Conservation (phyloP, 257 asterid genomes). For the Fraxinus americana region DNA sequence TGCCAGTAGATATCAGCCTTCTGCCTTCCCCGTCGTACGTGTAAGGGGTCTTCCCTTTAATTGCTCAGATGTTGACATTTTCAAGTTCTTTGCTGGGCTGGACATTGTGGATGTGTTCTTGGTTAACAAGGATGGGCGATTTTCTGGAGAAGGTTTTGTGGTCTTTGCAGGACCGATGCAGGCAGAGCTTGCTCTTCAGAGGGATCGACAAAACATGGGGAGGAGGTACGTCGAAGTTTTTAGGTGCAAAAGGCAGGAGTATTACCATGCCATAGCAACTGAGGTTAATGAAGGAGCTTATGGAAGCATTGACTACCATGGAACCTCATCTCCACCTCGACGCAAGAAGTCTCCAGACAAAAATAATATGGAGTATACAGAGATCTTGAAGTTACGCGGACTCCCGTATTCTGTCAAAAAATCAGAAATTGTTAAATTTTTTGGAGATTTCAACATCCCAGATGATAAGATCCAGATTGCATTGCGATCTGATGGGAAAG, state of each 20-base stretch:
- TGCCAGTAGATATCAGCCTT: slow-evolving; percentile 45
- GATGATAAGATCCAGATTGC: slow-evolving; percentile 80
- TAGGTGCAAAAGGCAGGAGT: slow-evolving; percentile 89
- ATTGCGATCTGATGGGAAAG: slow-evolving; percentile 77
- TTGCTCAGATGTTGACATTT: slow-evolving; percentile 72
- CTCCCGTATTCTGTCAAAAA: slow-evolving; percentile 79
- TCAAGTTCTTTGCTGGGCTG: slow-evolving; percentile 83
- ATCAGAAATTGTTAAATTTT: slow-evolving; percentile 67
- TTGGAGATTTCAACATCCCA: slow-evolving; percentile 56
- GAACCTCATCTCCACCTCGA: slow-evolving; percentile 58
- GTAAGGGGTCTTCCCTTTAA: slow-evolving; percentile 90
- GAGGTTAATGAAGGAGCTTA: slow-evolving; percentile 66
- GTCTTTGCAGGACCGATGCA: slow-evolving; percentile 79
- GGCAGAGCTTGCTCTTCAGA: slow-evolving; percentile 81
- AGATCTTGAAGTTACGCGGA: slow-evolving; percentile 82
- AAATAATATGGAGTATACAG: slow-evolving; percentile 77
- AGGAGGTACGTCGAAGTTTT: slow-evolving; percentile 94
- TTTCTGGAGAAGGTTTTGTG: slow-evolving; percentile 88
- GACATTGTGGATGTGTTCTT: slow-evolving; percentile 86
- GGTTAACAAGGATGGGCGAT: slow-evolving; percentile 75
- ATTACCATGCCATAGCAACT: slow-evolving; percentile 80
- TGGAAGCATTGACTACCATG: slow-evolving; percentile 46
- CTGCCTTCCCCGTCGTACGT: slow-evolving; percentile 80
- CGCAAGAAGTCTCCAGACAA: slow-evolving; percentile 80
- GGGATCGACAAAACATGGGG: slow-evolving; percentile 90